Conservation (phyloP, 202 grass and related monocot species). For the Carex arenaria region DNA sequence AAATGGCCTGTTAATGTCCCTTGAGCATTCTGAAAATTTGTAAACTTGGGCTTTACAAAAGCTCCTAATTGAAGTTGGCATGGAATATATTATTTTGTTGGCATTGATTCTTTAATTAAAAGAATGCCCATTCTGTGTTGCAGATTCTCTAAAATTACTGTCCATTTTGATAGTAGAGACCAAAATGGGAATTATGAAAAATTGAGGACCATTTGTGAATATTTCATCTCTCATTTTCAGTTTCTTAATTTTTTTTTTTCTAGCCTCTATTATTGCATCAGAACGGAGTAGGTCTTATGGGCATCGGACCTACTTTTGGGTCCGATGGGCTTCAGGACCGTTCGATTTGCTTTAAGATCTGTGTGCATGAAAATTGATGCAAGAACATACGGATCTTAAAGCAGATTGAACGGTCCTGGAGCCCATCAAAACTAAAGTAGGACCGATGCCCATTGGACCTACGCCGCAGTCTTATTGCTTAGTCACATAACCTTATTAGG, state of each 20-base stretch:
- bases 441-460: too few relatives aligned
- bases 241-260: background rate
- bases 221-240: background rate
- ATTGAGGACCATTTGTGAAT: background rate
- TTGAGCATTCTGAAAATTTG: slow-evolving; percentile 21
- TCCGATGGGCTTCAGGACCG: too few relatives aligned
- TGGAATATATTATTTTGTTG: background rate
- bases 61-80: background rate
- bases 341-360: too few relatives aligned
- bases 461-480: background rate
- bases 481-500: background rate
- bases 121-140: background rate
- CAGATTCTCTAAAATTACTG: background rate
- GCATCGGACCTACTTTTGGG: too few relatives aligned
- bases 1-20: background rate
- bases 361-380: too few relatives aligned
- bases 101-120: background rate
- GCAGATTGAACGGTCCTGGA: too few relatives aligned
- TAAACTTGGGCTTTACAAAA: background rate
- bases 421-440: too few relatives aligned
- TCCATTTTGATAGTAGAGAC: background rate
- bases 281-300: too few relatives aligned
- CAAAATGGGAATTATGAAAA: background rate
- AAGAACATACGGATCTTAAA: too few relatives aligned
- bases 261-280: too few relatives aligned